Percentiles rank a stretch among this genome's conserved stretches.
Evolutionary conservation across 108 stramenopile genomes (phyloP).

Genomic region (Nannochloropsis salina): DNA sequence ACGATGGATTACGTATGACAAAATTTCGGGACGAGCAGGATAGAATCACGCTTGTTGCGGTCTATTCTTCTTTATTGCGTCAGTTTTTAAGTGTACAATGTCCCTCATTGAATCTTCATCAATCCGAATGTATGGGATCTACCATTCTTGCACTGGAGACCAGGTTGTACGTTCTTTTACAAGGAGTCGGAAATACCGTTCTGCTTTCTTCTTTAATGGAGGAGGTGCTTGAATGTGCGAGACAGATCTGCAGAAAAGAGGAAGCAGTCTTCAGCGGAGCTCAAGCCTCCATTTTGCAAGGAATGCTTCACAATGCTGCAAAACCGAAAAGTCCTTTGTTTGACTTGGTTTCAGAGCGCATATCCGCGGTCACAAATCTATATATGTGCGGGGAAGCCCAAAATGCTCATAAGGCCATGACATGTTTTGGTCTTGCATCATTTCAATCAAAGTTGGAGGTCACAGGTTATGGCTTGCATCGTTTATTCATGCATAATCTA

Average conservation of each 20-base stretch:
- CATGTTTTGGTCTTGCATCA: neutral
- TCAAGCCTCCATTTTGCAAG: neutral
- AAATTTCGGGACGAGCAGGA: neutral
- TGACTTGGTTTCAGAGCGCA: neutral
- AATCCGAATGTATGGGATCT: neutral
- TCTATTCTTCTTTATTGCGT: slow-evolving; percentile 6
- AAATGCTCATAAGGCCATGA: neutral
- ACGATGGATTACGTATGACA: neutral
- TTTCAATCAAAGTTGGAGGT: neutral
- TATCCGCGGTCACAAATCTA: neutral
- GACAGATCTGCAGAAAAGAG: neutral
- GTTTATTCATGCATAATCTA: neutral
- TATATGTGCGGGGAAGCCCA: neutral
- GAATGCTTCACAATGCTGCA: neutral
- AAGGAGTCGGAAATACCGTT: neutral
- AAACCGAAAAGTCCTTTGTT: neutral
- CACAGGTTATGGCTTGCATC: neutral
- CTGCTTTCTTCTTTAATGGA: neutral
- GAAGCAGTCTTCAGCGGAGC: neutral
- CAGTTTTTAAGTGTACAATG: neutral
- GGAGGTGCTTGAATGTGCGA: neutral
- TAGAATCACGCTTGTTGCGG: neutral
- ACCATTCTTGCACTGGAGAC: neutral
- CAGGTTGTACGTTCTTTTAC: neutral
- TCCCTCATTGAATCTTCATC: neutral